These are phyloP conservation scores for Alloteropsis angusta DNA, from an alignment of 202 grass and related monocot genomes.

Conservation along the genomic window DNA sequence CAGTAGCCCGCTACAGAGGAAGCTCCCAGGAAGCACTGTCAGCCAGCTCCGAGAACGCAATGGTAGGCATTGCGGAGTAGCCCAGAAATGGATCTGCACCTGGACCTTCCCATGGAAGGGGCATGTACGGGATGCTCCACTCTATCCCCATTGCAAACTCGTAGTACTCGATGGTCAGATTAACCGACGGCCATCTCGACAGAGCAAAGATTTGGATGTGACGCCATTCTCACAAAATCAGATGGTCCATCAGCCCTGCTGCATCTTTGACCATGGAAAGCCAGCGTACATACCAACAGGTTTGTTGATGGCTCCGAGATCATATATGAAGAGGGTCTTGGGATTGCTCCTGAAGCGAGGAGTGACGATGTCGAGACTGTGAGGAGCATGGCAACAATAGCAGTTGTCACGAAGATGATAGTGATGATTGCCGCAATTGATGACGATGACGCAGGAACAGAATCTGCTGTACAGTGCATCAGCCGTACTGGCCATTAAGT, in stretches of 20 bases:
- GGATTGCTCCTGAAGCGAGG: constrained; percentile 55
- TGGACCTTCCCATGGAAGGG: constrained; percentile 73
- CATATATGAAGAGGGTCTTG: constrained; percentile 51
- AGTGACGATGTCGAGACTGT: constrained; percentile 65
- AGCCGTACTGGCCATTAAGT: background rate
- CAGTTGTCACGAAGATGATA: constrained; percentile 34
- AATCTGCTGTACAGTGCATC: constrained; percentile 38
- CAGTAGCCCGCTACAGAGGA: no score
- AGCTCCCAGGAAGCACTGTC: no score
- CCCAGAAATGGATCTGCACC: constrained; percentile 52
- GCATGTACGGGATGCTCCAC: constrained; percentile 74
- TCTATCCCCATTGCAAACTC: constrained; percentile 79
- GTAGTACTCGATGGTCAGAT: constrained; percentile 82
- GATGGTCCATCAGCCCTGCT: background rate
- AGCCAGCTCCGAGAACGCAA: constrained; percentile 40
- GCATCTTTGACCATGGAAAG: background rate
- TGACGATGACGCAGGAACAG: constrained; percentile 55
- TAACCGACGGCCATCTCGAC: constrained; percentile 64
- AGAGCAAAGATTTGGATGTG: constrained; percentile 90
- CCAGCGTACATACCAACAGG: constrained; percentile 55
- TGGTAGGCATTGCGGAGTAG: constrained; percentile 50
- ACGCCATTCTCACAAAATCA: constrained; percentile 53
- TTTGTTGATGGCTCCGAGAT: constrained; percentile 81
- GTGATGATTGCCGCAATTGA: constrained; percentile 41
- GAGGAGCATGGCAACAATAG: constrained; percentile 44